Conservation (phyloP, 1,284 basidiomycete genomes). For the Leccinum griseonigrum region DNA sequence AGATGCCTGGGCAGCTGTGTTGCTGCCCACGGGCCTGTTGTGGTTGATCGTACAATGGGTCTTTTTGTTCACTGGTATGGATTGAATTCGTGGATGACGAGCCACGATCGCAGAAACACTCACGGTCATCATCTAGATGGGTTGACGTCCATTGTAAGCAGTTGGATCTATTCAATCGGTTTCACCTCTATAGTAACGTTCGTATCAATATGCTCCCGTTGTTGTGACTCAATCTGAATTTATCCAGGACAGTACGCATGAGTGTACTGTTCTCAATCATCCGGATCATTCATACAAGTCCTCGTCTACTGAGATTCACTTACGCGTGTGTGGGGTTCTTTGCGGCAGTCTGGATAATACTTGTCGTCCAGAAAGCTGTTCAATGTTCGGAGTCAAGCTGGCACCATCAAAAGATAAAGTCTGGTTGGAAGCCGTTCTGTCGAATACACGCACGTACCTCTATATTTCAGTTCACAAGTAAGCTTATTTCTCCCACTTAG, state of each 20-base stretch:
- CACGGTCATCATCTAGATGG: constrained; percentile 2
- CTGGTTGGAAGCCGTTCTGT: constrained; percentile 3
- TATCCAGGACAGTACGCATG: constrained; percentile 15
- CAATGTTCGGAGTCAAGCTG: constrained; percentile 17
- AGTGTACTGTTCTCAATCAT: constrained; percentile 23
- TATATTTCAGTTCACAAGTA: constrained; percentile 16
- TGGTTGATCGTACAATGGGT: constrained; percentile 16
- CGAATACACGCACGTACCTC: neutral
- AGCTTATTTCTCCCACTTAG: neutral
- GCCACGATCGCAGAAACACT: neutral
- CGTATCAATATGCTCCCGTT: neutral
- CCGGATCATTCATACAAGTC: constrained; percentile 11
- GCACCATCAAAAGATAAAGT: constrained; percentile 4
- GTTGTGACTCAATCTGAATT: neutral
- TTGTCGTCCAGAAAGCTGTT: constrained; percentile 11
- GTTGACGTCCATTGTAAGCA: constrained; percentile 5
- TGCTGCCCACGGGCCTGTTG: constrained; percentile 12
- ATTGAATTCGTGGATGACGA: neutral
- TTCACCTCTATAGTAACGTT: constrained; percentile 15
- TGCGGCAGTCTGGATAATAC: constrained; percentile 12
- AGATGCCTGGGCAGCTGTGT: constrained; percentile 16
- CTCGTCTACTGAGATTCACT: constrained; percentile 14
- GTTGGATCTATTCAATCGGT: constrained; percentile 12
- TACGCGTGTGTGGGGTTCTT: constrained; percentile 12
- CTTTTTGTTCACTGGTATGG: constrained; percentile 9